Base-by-base conservation (phyloP, 495 filamentous ascomycete genomes). In the Mycothermus thermophilus region DNA sequence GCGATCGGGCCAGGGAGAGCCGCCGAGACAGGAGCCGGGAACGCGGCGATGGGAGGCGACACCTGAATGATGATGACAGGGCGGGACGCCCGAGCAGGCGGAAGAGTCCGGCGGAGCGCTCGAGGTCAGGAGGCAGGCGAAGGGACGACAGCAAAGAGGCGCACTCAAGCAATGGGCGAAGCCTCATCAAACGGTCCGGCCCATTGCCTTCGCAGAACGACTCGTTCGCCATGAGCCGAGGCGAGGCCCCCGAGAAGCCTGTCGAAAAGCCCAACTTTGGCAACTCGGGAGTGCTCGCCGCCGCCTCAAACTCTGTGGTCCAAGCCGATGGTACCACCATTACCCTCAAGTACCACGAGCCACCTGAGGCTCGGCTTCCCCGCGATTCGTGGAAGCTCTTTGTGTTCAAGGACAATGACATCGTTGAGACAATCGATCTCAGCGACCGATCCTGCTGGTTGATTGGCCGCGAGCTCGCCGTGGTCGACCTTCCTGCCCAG, bases 311-410 rank as follows among this genome's bases (percentile, higher is more conserved):
- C 53, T 80, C 83, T 2, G 66, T 94, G 5, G 55, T 70, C 32
- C 64, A 72, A 40, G 75, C 75, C n/a, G 67, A 75, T 47, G 75
- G 74, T 16, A 70, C 65, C 20, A 59, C 66, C 2, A 72, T 92
- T 29, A 77, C 83, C 2, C 64, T 99, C 14, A 96, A 96, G 63
- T 96, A 99, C 62, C 77, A 93, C 56, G 90, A 99, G 58, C 90
- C 90, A 4, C 65, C 84, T 13, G 90, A 96, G 60, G 80, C 86
- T 14, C 82, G 90, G 36, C 92, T 93, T 37, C 47, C 77, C 0
- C 77, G 77, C 30, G 73, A 84, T 43, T 62, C 72, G 22, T 96
- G 86, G 85, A 80, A 83, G 26, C 59, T 99, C 21, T 99, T 93
- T 51, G 72, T 93, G 12, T 99, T 99, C 71, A 94, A 94, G 51